Conservation (phyloP, 345 rosid species). For the Ceriops tagal region DNA sequence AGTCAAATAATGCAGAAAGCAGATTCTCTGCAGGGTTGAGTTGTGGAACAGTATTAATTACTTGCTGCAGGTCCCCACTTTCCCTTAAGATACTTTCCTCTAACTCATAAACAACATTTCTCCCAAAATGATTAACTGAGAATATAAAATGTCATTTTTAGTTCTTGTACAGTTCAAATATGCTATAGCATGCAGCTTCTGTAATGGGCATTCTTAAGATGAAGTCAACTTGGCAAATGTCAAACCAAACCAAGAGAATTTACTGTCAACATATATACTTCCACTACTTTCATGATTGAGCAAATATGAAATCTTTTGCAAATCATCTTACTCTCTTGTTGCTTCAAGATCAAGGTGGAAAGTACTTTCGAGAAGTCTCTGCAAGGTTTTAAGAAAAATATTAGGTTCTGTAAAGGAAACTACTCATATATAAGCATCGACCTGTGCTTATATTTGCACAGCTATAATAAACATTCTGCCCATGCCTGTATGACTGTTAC, state of each 20-base stretch:
- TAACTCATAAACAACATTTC: too few relatives aligned
- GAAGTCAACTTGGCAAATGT: background rate
- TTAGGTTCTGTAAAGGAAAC: conserved; percentile 4
- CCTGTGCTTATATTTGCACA: background rate
- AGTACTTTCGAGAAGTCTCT: conserved; percentile 91
- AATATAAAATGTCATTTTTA: background rate
- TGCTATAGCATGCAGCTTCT: background rate
- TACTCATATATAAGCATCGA: background rate
- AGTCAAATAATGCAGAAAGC: background rate
- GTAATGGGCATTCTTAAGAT: background rate
- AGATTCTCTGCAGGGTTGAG: too few relatives aligned
- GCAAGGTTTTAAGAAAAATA: conserved; percentile 31
- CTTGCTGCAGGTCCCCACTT: too few relatives aligned
- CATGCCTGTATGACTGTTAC: conserved; percentile 5
- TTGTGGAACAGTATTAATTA: too few relatives aligned
- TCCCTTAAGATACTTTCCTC: too few relatives aligned
- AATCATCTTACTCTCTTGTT: conserved; percentile 71
- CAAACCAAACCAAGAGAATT: background rate
- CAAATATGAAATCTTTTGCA: conserved; percentile 1
- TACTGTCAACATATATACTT: background rate
- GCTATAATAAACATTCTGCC: too few relatives aligned
- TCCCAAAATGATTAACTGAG: too few relatives aligned
- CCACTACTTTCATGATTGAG: background rate
- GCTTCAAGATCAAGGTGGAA: conserved; percentile 86
- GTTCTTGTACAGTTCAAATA: background rate